Base-by-base conservation (phyloP, 768 basidiomycete genomes). In the Podaxis sp. region DNA sequence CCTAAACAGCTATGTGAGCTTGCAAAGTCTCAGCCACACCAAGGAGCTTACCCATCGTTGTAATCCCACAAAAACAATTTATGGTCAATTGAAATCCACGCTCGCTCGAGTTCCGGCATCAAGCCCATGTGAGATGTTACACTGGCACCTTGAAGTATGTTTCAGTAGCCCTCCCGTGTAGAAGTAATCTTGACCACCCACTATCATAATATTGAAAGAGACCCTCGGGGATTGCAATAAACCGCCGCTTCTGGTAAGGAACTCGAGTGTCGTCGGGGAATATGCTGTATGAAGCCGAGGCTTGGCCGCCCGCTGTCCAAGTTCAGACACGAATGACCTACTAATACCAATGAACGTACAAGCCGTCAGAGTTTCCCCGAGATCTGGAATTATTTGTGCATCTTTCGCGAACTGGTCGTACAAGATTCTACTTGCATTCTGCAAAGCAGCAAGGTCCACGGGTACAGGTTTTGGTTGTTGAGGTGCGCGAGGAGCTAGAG, bases 31-130 rank as follows among this genome's bases (percentile, higher is more conserved):
- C 51, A 28, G 44, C 37, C 41, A 46, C 44, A 37, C 33, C 54
- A 13, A 41, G 33, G 11, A 40, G 79, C 90, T 60, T 67, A 96
- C 96, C 95, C 93, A 67, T 96, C 92, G 38, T 88, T 78, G 73
- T 97, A 99, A 74, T 99, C 95, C 97, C 97, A 99, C 24, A 99
- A 78, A 70, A 97, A 93, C 37, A 99, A 80, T 68, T 93, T 93
- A 74, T 95, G 88, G 76, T 98, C 95, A 62, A 96, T 90, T 10
- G 93, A 90, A 66, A 98, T 90, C 95, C 95, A 99, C 0, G 91
- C 95, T 51, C 95, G 85, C 68, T 96, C 94, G 65, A 99, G 92
- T 68, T 96, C 92, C 26, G 95, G 88, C 72, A 99, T 84, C 58
- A 99, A 76, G 10, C 96, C 96, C 90, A 97, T 90, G 69, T 91